Conservation (phyloP, 148 eudicot species). For the Mesembryanthemum crystallinum region DNA sequence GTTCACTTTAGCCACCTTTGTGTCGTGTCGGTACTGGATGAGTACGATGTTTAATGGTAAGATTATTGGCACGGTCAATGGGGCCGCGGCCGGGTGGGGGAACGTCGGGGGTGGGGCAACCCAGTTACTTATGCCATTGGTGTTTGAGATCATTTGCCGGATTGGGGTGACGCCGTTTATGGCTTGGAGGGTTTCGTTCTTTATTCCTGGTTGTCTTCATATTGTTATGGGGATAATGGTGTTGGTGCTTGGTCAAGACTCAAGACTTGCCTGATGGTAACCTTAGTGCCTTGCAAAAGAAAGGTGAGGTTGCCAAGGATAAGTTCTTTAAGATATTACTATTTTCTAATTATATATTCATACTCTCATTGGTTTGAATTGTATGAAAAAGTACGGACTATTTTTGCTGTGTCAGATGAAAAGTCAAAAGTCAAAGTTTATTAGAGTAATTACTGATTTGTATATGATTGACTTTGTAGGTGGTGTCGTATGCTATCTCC, state of each 20-base stretch:
- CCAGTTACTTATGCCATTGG: slow-evolving; percentile 53
- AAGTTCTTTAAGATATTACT: slow-evolving; percentile 35
- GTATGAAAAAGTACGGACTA: too few relatives aligned
- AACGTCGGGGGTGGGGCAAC: slow-evolving; percentile 60
- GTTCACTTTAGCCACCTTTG: slow-evolving; percentile 39
- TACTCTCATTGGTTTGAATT: too few relatives aligned
- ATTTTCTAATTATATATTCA: too few relatives aligned
- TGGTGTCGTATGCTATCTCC: slow-evolving; percentile 48
- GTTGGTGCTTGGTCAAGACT: slow-evolving; percentile 49
- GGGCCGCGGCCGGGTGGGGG: slow-evolving; percentile 62
- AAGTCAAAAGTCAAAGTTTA: too few relatives aligned
- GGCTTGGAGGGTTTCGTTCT: slow-evolving; percentile 64
- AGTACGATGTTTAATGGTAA: slow-evolving; percentile 51
- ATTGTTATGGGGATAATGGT: slow-evolving; percentile 43
- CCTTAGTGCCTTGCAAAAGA: slow-evolving; percentile 36
- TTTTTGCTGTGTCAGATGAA: too few relatives aligned
- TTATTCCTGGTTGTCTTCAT: slow-evolving; percentile 46
- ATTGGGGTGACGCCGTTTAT: slow-evolving; percentile 34
- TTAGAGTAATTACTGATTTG: too few relatives aligned
- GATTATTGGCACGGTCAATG: slow-evolving; percentile 49
- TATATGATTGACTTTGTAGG: slow-evolving; percentile 20
- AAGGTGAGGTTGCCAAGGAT: slow-evolving; percentile 41
- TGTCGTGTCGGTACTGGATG: slow-evolving; percentile 58
- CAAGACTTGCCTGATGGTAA: slow-evolving; percentile 66
- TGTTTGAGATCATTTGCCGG: slow-evolving; percentile 31